Percentiles rank a stretch among this genome's conserved stretches.
These are phyloP conservation scores for Candida silvicultrix DNA, from an alignment of 805 yeast species.

Conservation along the genomic window DNA sequence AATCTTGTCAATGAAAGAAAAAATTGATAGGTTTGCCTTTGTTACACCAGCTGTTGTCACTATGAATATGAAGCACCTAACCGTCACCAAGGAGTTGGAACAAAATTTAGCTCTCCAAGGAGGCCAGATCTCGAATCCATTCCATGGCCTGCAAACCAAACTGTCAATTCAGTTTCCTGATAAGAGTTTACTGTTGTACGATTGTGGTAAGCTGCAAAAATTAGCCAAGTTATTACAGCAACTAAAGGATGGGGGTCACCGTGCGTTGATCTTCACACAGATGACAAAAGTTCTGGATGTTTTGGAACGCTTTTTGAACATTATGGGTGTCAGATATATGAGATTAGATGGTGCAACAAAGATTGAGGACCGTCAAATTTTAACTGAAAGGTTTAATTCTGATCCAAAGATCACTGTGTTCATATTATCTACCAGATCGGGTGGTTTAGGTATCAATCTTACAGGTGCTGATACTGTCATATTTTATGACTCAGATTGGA, in stretches of 20 bases:
- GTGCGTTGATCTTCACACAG: conserved; percentile 94
- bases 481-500: conserved; percentile 98
- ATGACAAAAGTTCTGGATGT: conserved; percentile 96
- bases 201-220: conserved; percentile 93
- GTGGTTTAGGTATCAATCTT: conserved; percentile 94
- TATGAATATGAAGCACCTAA: conserved; percentile 55
- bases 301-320: conserved; percentile 85
- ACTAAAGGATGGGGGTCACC: conserved; percentile 79
- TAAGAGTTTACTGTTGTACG: conserved; percentile 84
- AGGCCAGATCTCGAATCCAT: conserved; percentile 36
- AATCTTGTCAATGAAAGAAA: conserved; percentile 34
- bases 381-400: conserved; percentile 88
- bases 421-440: conserved; percentile 91
- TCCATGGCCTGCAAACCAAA: conserved; percentile 81
- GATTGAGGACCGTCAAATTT: conserved; percentile 90
- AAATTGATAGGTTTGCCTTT: conserved; percentile 72
- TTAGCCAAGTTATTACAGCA: conserved; percentile 71
- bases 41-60: conserved; percentile 85
- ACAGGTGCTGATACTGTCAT: conserved; percentile 99
- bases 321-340: conserved; percentile 91
- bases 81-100: conserved; percentile 34
- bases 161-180: conserved; percentile 95
- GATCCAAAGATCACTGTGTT: conserved; percentile 86
- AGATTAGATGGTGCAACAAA: conserved; percentile 96
- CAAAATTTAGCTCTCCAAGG: conserved; percentile 24